A percentile compares a stretch with the other conserved stretches of the same genome.
Evolutionary conservation across 129 eudicot genomes (phyloP).

Genomic region (Ambrosia trifida): DNA sequence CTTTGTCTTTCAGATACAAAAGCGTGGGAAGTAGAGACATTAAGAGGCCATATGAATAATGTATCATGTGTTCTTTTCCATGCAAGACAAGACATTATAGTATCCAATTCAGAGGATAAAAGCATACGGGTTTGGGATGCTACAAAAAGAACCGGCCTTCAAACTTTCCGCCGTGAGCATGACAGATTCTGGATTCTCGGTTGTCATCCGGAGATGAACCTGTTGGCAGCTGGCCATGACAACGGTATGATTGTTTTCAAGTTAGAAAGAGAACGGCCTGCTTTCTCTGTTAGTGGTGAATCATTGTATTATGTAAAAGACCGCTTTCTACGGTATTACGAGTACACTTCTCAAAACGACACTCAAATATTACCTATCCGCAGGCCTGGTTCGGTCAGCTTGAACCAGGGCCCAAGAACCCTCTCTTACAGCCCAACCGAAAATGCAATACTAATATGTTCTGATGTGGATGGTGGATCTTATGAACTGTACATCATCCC

Average conservation of each 20-base stretch:
- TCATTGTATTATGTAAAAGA: conserved; percentile 61
- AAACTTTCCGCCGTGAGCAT: conserved; percentile 54
- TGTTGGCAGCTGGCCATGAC: conserved; percentile 54
- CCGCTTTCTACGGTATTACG: conserved; percentile 60
- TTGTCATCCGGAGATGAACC: conserved; percentile 55
- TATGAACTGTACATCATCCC: conserved; percentile 64
- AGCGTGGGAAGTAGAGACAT: conserved; percentile 87
- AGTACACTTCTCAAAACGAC: conserved; percentile 70
- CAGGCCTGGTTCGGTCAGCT: conserved; percentile 62
- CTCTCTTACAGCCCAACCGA: conserved; percentile 71
- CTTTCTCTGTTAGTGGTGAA: conserved; percentile 60
- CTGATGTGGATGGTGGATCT: conserved; percentile 70
- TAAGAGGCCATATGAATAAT: conserved; percentile 82
- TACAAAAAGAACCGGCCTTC: conserved; percentile 49
- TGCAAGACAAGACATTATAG: conserved; percentile 48
- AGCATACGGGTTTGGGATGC: conserved; percentile 58
- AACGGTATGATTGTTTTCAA: conserved; percentile 82
- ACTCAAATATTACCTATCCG: conserved; percentile 67
- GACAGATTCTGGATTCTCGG: conserved; percentile 55
- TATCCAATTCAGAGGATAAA: conserved; percentile 55
- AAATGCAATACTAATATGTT: conserved; percentile 61
- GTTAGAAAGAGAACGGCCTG: conserved; percentile 74
- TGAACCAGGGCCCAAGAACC: conserved; percentile 66
- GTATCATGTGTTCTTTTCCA: conserved; percentile 67
- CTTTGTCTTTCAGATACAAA: conserved; percentile 54